Evolutionary conservation across 2,329 filamentous ascomycete genomes (phyloP).

Genomic region (Didymella pinodella): DNA sequence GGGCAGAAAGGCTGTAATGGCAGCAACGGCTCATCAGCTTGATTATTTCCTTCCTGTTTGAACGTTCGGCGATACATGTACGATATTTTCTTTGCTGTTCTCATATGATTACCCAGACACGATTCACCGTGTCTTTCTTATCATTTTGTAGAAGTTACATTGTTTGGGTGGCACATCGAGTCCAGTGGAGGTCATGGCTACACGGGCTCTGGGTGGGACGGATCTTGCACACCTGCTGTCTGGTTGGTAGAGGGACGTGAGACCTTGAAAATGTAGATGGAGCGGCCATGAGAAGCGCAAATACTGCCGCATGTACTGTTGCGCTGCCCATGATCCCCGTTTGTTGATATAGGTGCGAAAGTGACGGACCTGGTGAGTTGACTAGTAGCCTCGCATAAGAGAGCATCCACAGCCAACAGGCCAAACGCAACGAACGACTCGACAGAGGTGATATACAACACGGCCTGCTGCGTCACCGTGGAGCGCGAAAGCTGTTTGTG

Average conservation of each 20-base stretch:
- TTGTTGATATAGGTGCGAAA: not conserved
- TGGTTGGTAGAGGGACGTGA: not conserved
- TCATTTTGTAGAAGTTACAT: constrained; percentile 5
- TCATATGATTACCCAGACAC: constrained; percentile 5
- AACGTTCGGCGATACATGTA: constrained; percentile 18
- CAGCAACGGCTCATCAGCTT: constrained; percentile 28
- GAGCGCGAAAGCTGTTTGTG: not conserved
- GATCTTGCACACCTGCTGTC: not conserved
- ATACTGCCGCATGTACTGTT: not conserved
- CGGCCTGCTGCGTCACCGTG: not conserved
- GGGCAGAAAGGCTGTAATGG: constrained; percentile 36
- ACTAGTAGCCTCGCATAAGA: not conserved
- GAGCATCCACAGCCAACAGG: not conserved
- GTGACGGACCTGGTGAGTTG: not conserved
- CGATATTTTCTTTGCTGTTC: constrained; percentile 9
- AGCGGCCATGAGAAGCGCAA: constrained; percentile 5
- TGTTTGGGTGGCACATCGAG: not conserved
- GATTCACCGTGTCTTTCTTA: constrained; percentile 9
- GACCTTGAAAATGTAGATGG: constrained; percentile 5
- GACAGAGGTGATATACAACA: not conserved
- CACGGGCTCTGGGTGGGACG: not conserved
- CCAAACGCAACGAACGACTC: not conserved
- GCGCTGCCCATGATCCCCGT: not conserved
- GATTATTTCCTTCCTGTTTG: constrained; percentile 4
- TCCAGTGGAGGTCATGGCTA: not conserved